Base-by-base conservation (phyloP, 257 asterid genomes). In the Parsonsia alboflavescens region DNA sequence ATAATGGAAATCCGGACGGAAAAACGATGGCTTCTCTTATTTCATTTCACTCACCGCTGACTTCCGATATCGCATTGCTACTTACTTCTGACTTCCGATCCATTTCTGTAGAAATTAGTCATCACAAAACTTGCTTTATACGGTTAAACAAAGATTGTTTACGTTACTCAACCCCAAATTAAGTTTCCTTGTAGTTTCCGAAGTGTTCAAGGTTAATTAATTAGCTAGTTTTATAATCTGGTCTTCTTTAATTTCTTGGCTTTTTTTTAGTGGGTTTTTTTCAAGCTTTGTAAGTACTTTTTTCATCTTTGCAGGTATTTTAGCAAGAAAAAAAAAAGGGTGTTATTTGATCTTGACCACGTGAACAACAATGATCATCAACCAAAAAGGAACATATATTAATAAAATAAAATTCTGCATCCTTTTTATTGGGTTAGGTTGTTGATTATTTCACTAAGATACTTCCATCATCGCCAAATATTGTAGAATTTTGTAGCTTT, bases 1-100 rank as follows among this genome's bases (percentile, higher is more conserved):
- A 57, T 0, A 57, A n/a, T 0, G 24, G 50, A 46, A 46, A 8
- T 22, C 58, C 21, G 28, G 41, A 59, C 19, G 41, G 12, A 21
- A 59, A 21, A 21, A 39, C 7, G 4, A 8, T 17, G 69, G 36
- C 39, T 33, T 17, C 28, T 22, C 61, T 15, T 57, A 2, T 10
- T 57, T 36, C 6, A 57, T 24, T 57, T 57, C 24, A 63, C 46
- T 63, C 24, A 4, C 50, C 5, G 50, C 30, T 65, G 70, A 65
- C 70, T 65, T 65, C 45, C 49, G 26, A 64, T 41, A 24, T 33
- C 39, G 39, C 69, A 36, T 65, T 39, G 70, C 19, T 39, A 65
- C 50, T 65, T 39, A 65, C 70, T 65, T 65, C 70, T 65, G 70
- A 65, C 70, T 65, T 65, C 49, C 7, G 49, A 65, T 65, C 70